Percentiles rank a stretch among this genome's conserved stretches.
phyloP scores from a whole-genome alignment of 176 grass and related monocot genomes.

The Phoenix roebelenii region DNA sequence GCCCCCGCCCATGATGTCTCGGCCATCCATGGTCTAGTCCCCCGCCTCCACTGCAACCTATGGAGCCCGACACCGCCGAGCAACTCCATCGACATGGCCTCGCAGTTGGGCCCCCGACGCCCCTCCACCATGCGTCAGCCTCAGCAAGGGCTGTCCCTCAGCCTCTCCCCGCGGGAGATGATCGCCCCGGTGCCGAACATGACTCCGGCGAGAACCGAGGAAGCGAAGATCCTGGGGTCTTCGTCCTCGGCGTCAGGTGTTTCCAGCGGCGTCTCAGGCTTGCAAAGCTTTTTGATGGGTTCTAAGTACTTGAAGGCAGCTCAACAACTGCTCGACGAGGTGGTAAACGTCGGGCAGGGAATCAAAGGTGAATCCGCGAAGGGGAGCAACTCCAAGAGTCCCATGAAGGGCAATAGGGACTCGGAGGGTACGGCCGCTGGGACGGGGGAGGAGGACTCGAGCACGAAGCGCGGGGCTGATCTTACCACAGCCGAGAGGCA shows the following conservation, averaged over 20 bases:
- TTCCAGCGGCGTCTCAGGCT: constrained; percentile 8
- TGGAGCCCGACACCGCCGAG: constrained; percentile 29
- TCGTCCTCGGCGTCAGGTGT: constrained; percentile 2
- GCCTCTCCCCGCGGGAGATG: constrained; percentile 69
- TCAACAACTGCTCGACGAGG: constrained; percentile 84
- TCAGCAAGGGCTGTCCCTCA: constrained; percentile 65
- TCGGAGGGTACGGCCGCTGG: constrained; percentile 30
- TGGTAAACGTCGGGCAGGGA: constrained; percentile 77
- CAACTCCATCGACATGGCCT: constrained; percentile 18
- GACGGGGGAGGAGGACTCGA: constrained; percentile 9
- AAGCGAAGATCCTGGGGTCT: constrained; percentile 19
- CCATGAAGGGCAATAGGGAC: neutral
- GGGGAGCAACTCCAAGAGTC: constrained; percentile 9
- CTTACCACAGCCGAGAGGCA: constrained; percentile 83
- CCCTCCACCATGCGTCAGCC: neutral
- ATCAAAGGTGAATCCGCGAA: constrained; percentile 19
- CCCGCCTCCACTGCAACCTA: constrained; percentile 44
- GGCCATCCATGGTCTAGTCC: neutral
- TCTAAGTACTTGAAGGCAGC: constrained; percentile 90
- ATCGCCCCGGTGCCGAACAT: constrained; percentile 31
- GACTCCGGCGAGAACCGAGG: constrained; percentile 32
- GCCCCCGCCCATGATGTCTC: neutral
- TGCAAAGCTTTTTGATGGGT: constrained; percentile 62
- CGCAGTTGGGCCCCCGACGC: constrained; percentile 9
- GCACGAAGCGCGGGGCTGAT: constrained; percentile 18